These are phyloP conservation scores for Exophiala aquamarina DNA, from an alignment of 2,329 filamentous ascomycete genomes.

Conservation along the genomic window DNA sequence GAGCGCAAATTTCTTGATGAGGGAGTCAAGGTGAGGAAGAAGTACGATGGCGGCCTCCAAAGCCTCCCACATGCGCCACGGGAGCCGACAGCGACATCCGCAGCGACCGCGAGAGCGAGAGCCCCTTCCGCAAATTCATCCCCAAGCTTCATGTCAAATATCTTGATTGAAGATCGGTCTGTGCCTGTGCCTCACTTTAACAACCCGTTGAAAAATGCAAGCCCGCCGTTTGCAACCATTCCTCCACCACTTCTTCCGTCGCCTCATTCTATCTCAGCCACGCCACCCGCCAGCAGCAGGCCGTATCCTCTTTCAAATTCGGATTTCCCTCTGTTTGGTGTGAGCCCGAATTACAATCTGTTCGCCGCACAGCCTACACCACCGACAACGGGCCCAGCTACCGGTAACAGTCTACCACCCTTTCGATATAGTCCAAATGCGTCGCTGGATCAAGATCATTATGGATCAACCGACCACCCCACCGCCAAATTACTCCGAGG, in stretches of 20 bases:
- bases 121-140: not conserved
- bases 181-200: too few relatives aligned
- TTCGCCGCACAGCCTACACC: too few relatives aligned
- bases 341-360: too few relatives aligned
- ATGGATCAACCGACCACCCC: slow-evolving; percentile 14
- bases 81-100: not conserved
- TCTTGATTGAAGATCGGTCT: too few relatives aligned
- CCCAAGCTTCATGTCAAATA: not conserved
- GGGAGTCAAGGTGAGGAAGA: slow-evolving; percentile 39
- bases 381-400: too few relatives aligned
- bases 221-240: too few relatives aligned
- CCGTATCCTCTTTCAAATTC: too few relatives aligned
- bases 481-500: slow-evolving; percentile 22
- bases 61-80: slow-evolving; percentile 9
- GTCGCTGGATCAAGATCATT: slow-evolving; percentile 11
- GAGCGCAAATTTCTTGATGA: slow-evolving; percentile 46
- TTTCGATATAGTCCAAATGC: slow-evolving; percentile 8
- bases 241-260: too few relatives aligned
- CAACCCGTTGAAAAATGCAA: too few relatives aligned
- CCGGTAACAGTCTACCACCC: slow-evolving; percentile 1
- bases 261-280: too few relatives aligned
- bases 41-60: slow-evolving; percentile 23
- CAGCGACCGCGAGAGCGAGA: not conserved
- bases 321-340: too few relatives aligned
- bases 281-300: too few relatives aligned